A percentile compares a stretch with the other conserved stretches of the same genome.
Evolutionary conservation across 2,329 filamentous ascomycete species (phyloP).

Genomic region (Teratosphaeria gauchensis): DNA sequence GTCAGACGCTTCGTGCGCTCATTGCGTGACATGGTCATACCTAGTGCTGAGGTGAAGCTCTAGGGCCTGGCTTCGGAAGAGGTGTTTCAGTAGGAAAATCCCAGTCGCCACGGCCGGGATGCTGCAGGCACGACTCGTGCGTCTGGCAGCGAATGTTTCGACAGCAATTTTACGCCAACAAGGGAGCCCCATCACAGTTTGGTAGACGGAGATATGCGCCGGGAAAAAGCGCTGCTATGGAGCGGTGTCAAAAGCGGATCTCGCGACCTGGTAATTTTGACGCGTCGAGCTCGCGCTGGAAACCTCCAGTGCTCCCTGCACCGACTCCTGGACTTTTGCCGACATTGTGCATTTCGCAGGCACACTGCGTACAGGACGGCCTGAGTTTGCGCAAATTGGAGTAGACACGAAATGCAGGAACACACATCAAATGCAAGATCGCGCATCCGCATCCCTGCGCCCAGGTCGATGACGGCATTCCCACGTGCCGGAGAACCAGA

Average conservation of each 20-base stretch:
- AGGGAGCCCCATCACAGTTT: not conserved
- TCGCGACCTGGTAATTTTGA: no score
- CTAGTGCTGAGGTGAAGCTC: not conserved
- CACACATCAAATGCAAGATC: not conserved
- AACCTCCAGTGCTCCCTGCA: no score
- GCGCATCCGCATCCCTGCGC: not conserved
- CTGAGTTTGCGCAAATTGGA: not conserved
- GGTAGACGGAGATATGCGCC: not conserved
- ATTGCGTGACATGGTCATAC: not conserved
- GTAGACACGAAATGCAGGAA: not conserved
- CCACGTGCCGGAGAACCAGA: not conserved
- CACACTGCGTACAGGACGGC: no score
- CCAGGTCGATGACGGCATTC: slow-evolving; percentile 1
- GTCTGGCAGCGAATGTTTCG: not conserved
- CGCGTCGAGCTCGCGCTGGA: no score
- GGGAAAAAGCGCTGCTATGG: not conserved
- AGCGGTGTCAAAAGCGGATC: no score
- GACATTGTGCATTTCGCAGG: no score
- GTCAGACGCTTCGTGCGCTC: not conserved
- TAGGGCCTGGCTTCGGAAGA: not conserved
- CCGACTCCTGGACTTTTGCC: no score
- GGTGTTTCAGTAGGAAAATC: not conserved
- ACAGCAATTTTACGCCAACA: not conserved
- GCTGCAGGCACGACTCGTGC: not conserved
- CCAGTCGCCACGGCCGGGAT: not conserved